phyloP scores from a whole-genome alignment of 2,329 filamentous ascomycete species.

The Metarhizium guizhouense region DNA sequence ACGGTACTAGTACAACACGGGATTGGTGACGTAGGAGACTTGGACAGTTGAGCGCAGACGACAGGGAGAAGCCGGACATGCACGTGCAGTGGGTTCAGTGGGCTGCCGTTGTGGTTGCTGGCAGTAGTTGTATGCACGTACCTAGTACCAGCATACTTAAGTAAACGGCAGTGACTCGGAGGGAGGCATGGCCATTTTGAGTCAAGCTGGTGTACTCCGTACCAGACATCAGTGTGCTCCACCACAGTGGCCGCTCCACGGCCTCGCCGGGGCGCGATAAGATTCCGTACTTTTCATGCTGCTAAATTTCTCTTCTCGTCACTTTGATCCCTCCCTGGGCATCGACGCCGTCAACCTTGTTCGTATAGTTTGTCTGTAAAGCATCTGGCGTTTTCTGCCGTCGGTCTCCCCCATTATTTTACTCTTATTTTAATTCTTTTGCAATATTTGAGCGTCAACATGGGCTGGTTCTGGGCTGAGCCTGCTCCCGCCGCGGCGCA shows the following conservation, averaged over 20 bases:
- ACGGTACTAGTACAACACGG: not conserved
- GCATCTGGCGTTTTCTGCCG: not conserved
- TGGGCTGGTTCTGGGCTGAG: conserved; percentile 60
- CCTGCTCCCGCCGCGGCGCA: conserved; percentile 25
- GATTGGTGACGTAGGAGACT: conserved; percentile 12
- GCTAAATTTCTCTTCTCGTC: not conserved
- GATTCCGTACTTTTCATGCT: not conserved
- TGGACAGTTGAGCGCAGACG: too few species aligned
- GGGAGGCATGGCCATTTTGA: too few species aligned
- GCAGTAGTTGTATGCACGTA: not conserved
- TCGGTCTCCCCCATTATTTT: not conserved
- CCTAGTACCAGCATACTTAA: too few species aligned
- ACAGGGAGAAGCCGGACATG: not conserved
- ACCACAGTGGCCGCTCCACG: not conserved
- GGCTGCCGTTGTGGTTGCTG: not conserved
- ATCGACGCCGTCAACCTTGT: not conserved
- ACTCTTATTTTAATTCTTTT: not conserved
- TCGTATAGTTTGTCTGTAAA: not conserved
- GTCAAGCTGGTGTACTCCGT: too few species aligned
- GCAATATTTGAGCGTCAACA: conserved; percentile 17
- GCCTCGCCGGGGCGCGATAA: not conserved
- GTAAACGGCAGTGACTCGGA: too few species aligned
- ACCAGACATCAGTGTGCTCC: not conserved
- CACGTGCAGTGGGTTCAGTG: not conserved
- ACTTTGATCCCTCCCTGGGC: not conserved